Percentiles rank a stretch among this genome's conserved stretches.
These are phyloP conservation scores for Udeniomyces megalosporus DNA, from an alignment of 768 basidiomycete genomes.

Conservation along the genomic window DNA sequence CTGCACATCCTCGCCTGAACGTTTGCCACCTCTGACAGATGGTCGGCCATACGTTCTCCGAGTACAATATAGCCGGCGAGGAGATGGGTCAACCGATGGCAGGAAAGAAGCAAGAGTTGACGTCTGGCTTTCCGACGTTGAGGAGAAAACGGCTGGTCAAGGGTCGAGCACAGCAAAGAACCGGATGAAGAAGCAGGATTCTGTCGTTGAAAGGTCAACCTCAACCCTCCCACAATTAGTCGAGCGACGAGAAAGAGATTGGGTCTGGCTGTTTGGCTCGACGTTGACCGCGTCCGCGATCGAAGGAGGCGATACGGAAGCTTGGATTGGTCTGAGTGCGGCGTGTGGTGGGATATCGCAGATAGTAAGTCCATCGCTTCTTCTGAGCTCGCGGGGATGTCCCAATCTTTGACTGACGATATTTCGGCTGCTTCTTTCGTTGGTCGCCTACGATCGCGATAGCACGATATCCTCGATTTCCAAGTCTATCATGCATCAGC, in stretches of 20 bases:
- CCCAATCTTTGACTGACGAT: too few species aligned
- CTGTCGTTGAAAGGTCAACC: slow-evolving; percentile 6
- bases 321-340: slow-evolving; percentile 23
- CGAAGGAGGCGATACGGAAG: slow-evolving; percentile 7
- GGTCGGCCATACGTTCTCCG: slow-evolving; percentile 19
- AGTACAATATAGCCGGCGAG: slow-evolving; percentile 16
- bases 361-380: too few species aligned
- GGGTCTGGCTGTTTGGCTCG: too few species aligned
- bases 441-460: too few species aligned
- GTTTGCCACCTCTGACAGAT: slow-evolving; percentile 23
- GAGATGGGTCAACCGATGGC: not conserved
- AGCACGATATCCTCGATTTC: too few species aligned
- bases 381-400: too few species aligned
- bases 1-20: slow-evolving; percentile 18
- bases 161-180: not conserved
- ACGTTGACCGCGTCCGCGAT: too few species aligned
- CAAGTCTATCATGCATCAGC: too few species aligned
- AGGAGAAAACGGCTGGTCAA: not conserved
- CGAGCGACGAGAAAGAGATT: too few species aligned
- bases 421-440: too few species aligned
- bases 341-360: slow-evolving; percentile 24
- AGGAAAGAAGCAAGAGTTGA: too few species aligned
- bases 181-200: slow-evolving; percentile 6
- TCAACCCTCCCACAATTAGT: too few species aligned
- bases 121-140: slow-evolving; percentile 8